Percentiles rank a stretch among this genome's conserved stretches.
Conservation (phyloP, 2,329 filamentous ascomycete species). For the Aphanocladium album region DNA sequence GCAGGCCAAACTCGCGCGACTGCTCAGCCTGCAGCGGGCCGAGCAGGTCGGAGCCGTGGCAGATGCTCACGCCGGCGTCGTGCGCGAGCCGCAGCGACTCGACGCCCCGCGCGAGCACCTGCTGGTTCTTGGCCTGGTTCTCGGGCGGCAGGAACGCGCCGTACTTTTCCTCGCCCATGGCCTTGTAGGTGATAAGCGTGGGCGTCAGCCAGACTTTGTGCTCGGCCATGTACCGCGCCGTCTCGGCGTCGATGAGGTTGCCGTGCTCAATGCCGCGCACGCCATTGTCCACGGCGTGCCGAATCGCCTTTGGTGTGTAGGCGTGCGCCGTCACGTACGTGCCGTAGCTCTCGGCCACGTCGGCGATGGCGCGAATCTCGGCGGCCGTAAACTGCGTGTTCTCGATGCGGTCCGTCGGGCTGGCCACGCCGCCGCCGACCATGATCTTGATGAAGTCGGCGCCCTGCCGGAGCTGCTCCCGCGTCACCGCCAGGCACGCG, state of each 20-base stretch:
- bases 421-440: slow-evolving; percentile 52
- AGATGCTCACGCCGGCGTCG: slow-evolving; percentile 50
- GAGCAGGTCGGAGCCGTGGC: slow-evolving; percentile 43
- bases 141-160: slow-evolving; percentile 38
- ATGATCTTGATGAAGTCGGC: slow-evolving; percentile 61
- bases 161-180: slow-evolving; percentile 41
- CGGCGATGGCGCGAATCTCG: slow-evolving; percentile 51
- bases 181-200: slow-evolving; percentile 47
- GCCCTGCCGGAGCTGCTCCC: slow-evolving; percentile 51
- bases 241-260: slow-evolving; percentile 37
- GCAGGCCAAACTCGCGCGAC: slow-evolving; percentile 28
- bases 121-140: slow-evolving; percentile 44
- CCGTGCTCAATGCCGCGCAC: slow-evolving; percentile 48
- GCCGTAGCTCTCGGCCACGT: slow-evolving; percentile 41
- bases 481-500: slow-evolving; percentile 45
- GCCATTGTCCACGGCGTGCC: slow-evolving; percentile 50
- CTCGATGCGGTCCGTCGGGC: slow-evolving; percentile 48
- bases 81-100: slow-evolving; percentile 42
- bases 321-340: slow-evolving; percentile 55
- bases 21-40: slow-evolving; percentile 27
- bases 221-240: slow-evolving; percentile 45
- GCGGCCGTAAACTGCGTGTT: slow-evolving; percentile 52
- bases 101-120: slow-evolving; percentile 44
- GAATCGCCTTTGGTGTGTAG: slow-evolving; percentile 50
- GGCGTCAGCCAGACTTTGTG: slow-evolving; percentile 47